Evolutionary conservation across 495 filamentous ascomycete genomes (phyloP), one percentile per base, ranked within the genome.

Genomic region (Penicillium paradoxum): DNA sequence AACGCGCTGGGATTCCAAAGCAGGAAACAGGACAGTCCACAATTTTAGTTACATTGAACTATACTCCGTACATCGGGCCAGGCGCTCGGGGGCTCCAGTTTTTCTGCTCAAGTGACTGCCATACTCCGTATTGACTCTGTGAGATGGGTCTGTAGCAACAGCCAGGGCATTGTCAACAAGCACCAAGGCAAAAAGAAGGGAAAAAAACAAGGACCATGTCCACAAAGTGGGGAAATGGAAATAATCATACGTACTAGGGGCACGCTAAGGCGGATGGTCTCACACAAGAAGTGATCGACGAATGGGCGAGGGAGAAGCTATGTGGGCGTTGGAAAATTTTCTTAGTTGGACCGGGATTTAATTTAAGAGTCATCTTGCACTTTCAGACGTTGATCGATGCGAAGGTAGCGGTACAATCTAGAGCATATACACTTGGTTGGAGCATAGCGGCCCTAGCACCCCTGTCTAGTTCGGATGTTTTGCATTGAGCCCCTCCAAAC

Each of bases 271-370:
- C 32, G 17, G 60, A 58, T 40, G 62, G 62, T 63, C 60, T 66
- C 63, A 61, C 57, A 55, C 49, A 45, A 33, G 53, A 60, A 54
- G 51, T 68, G 70, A 71, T 70, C 65, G 63, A 65, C 70, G 58
- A 71, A 73, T 71, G 53, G n/a, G n/a, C n/a, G n/a, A 52, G 54
- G 50, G 45, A 36, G 24, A 56, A 47, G 46, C 54, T 30, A 40
- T 48, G 56, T 47, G 44, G 51, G 32, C 32, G 38, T 55, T 56
- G 38, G 52, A 57, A 57, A 49, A 29, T 52, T 57, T 49, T 43
- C 37, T 33, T 21, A 27, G 10, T 53, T 30, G 22, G 8, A 10
- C 40, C 13, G 11, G 9, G 40, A 44, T 30, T 44, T 29, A 30
- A 27, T 29, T 44, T 11, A 44, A n/a, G n/a, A n/a, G 21, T 25